Base-by-base conservation (phyloP, 495 filamentous ascomycete genomes). In the Penicillium robsamsonii region DNA sequence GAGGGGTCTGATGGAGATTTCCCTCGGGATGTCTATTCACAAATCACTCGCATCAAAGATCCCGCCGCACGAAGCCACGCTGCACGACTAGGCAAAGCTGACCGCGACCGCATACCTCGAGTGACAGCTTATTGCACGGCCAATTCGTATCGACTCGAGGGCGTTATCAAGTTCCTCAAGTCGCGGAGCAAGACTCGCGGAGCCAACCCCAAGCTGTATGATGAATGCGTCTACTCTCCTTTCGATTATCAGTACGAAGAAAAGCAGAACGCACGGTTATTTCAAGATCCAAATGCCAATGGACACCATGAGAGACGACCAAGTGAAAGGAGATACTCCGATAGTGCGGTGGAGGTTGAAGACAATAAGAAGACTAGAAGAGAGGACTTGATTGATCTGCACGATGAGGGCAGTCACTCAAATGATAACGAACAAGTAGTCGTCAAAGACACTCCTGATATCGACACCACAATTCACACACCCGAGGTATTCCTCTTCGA, bases 81-180 rank as follows among this genome's bases (percentile, higher is more conserved):
- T 24, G 95, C 95, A 33, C 76, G 92, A 52, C 72, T 98, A 24
- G 95, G 95, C 33, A 97, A 97, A 64, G 92, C 92, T 35, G 94
- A 98, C 66, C 82, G 94, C 38, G 88, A 91, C 50, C 81, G 84
- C 57, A 74, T 98, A 45, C 94, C 94, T 3, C 76, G 94, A 51
- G 94, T 98, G 4, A 97, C 94, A 24, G 94, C 94, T 17, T 97
- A 97, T 73, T 96, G 92, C 63, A 97, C 95, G 1, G 90, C 95
- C 25, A 89, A 89, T 68, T 87, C 83, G 12, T 97, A 97, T 66
- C 85, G 90, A 56, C 83, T 96, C 70, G 92, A 96, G 7, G 86
- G 85, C 5, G 76, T 97, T 41, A 87, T 96, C 81, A 83, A 86
- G 52, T 97, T 91, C 64, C 74, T 98, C 30, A 98, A 97, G 71